Evolutionary conservation across 2,329 filamentous ascomycete species (phyloP).

Genomic region (Pestalotiopsis sp.): DNA sequence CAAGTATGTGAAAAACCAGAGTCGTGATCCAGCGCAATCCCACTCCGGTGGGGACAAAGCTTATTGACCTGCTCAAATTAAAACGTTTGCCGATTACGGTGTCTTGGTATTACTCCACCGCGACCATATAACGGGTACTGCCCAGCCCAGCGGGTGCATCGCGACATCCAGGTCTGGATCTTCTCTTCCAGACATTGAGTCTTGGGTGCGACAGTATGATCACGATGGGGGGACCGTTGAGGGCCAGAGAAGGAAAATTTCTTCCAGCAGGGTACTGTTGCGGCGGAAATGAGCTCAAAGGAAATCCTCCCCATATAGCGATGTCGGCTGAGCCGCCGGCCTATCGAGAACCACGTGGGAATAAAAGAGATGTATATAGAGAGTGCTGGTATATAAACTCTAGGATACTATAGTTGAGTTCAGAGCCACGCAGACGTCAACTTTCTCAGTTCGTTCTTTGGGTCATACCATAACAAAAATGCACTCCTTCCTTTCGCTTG

Average conservation of each 20-base stretch:
- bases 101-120: not conserved
- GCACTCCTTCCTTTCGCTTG: constrained; percentile 7
- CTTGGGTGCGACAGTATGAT: not conserved
- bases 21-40: not conserved
- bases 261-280: not conserved
- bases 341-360: not conserved
- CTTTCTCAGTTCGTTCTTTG: not conserved
- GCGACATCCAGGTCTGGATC: not conserved
- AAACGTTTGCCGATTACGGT: not conserved
- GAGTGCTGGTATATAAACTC: not conserved
- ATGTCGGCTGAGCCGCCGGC: not conserved
- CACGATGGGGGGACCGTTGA: not conserved
- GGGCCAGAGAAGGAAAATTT: not conserved
- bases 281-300: not conserved
- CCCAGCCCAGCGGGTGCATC: not conserved
- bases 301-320: not conserved
- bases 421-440: not conserved
- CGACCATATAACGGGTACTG: not conserved
- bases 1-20: not conserved
- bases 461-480: not conserved
- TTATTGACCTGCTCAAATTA: constrained; percentile 8
- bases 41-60: not conserved
- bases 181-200: not conserved
- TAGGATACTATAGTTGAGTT: not conserved
- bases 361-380: not conserved